These are phyloP conservation scores for Hapsidospora chrysogenum DNA, from an alignment of 495 filamentous ascomycete genomes.

Conservation along the genomic window DNA sequence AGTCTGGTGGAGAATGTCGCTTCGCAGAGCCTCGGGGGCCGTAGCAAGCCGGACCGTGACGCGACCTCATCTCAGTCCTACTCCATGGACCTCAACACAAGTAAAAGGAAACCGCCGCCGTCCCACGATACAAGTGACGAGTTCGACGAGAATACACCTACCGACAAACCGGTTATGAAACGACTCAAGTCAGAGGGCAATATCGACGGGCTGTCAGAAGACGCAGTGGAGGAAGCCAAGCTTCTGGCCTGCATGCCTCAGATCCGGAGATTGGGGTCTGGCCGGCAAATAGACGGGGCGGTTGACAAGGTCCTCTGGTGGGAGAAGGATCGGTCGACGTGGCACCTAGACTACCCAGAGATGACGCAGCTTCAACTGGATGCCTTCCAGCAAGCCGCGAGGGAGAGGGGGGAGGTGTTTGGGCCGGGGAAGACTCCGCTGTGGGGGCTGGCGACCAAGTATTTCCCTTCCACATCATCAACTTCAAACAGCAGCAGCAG, in stretches of 20 bases:
- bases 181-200: constrained; percentile 22
- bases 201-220: constrained; percentile 3
- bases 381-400: constrained; percentile 23
- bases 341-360: constrained; percentile 35
- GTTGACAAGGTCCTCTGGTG: constrained; percentile 32
- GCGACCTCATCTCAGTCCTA: constrained; percentile 12
- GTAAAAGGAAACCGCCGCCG: constrained; percentile 24
- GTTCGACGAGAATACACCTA: constrained; percentile 13
- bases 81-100: constrained; percentile 17
- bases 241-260: constrained; percentile 21
- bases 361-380: constrained; percentile 34
- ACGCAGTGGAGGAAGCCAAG: constrained; percentile 12
- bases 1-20: constrained; percentile 16
- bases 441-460: constrained; percentile 29
- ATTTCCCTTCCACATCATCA: constrained; percentile 24
- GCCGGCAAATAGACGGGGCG: constrained; percentile 30
- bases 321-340: constrained; percentile 28
- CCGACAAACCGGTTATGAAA: constrained; percentile 23
- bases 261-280: constrained; percentile 14
- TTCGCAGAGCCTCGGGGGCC: constrained; percentile 26
- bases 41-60: not conserved
- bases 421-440: constrained; percentile 20
- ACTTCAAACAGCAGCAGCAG: too few species aligned
- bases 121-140: constrained; percentile 9
- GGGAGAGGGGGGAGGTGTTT: constrained; percentile 27